Evolutionary conservation across 495 filamentous ascomycete genomes (phyloP).

Genomic region (Cercophora newfieldiana): DNA sequence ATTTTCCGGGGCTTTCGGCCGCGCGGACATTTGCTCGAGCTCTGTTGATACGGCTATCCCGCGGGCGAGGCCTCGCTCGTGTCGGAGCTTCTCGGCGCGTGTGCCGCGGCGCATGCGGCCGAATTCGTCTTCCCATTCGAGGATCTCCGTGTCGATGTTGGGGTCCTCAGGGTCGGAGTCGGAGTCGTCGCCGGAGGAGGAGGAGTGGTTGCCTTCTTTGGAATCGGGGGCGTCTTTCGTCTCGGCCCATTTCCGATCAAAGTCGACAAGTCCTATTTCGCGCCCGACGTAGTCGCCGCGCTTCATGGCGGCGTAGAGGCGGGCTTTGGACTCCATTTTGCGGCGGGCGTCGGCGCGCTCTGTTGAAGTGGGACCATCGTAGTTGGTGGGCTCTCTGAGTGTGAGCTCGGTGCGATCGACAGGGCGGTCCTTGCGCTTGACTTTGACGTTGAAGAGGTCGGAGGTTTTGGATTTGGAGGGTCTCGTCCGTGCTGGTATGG

Average conservation of each 20-base stretch:
- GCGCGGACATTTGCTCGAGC: constrained; percentile 47
- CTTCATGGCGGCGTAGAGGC: constrained; percentile 82
- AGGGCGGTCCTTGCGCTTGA: constrained; percentile 57
- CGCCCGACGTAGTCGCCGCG: constrained; percentile 62
- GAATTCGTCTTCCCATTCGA: constrained; percentile 89
- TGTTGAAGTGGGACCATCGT: constrained; percentile 44
- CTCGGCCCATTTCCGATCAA: constrained; percentile 92
- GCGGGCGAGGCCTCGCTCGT: constrained; percentile 49
- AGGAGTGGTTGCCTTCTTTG: constrained; percentile 37
- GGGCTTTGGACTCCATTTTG: constrained; percentile 84
- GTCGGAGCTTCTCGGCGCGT: constrained; percentile 57
- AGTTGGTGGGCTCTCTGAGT: constrained; percentile 44
- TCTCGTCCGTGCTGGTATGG: constrained; percentile 59
- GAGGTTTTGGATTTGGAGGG: constrained; percentile 68
- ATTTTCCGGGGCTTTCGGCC: constrained; percentile 62
- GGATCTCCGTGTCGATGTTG: constrained; percentile 53
- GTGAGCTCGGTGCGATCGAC: constrained; percentile 33
- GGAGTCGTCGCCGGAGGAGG: constrained; percentile 44
- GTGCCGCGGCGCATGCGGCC: constrained; percentile 74
- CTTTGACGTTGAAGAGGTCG: constrained; percentile 68
- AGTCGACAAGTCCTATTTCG: constrained; percentile 74
- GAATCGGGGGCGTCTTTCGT: constrained; percentile 35
- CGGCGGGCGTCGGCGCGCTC: constrained; percentile 62
- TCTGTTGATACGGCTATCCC: constrained; percentile 48
- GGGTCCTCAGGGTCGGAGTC: constrained; percentile 42